Evolutionary conservation across 768 basidiomycete species (phyloP).

Genomic region (Tylopilus intermedius): DNA sequence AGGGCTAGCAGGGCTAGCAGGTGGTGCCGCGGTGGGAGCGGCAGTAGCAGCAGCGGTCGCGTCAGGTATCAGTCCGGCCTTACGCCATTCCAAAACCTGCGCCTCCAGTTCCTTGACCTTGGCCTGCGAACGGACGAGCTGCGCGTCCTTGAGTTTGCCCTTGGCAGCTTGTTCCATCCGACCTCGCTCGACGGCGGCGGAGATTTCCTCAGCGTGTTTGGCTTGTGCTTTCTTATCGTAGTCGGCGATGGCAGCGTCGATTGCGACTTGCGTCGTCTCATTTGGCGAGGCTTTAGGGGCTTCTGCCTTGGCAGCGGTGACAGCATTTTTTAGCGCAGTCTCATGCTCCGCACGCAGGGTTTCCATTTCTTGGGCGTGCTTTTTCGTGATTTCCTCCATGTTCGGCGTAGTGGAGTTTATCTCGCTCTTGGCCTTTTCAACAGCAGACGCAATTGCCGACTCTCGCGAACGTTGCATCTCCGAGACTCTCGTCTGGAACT

Average conservation of each 20-base stretch:
- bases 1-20: constrained; percentile 12
- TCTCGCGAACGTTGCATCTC: constrained; percentile 51
- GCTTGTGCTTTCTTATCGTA: constrained; percentile 44
- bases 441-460: constrained; percentile 50
- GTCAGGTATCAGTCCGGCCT: constrained; percentile 44
- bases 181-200: constrained; percentile 63
- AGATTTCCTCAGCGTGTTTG: constrained; percentile 52
- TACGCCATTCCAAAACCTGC: constrained; percentile 54
- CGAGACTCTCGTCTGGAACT: constrained; percentile 51
- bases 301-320: constrained; percentile 40
- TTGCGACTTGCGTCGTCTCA: constrained; percentile 39
- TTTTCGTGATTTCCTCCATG: constrained; percentile 40
- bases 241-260: constrained; percentile 46
- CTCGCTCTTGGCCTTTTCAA: constrained; percentile 52
- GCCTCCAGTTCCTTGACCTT: constrained; percentile 67
- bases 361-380: constrained; percentile 58
- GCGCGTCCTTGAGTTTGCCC: constrained; percentile 65
- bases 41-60: constrained; percentile 25
- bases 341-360: constrained; percentile 53
- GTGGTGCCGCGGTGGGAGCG: constrained; percentile 12
- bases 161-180: constrained; percentile 59
- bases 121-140: constrained; percentile 55
- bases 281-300: constrained; percentile 26
- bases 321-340: constrained; percentile 45
- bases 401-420: constrained; percentile 26